Conservation (phyloP, 495 filamentous ascomycete species). For the Penicillium arizonense region DNA sequence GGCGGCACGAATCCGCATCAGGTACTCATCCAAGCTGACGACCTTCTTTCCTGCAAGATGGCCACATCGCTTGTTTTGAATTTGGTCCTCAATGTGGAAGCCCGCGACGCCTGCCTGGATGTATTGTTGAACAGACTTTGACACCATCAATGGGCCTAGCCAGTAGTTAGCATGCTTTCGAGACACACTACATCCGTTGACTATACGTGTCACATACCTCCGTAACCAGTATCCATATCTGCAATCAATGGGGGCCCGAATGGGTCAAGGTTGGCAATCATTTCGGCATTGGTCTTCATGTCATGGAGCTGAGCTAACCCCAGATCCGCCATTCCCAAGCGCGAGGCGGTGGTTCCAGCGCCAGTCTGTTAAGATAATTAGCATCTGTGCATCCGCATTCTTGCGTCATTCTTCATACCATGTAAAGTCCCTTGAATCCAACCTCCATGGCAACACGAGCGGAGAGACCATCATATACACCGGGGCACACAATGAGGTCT, state of each 20-base stretch:
- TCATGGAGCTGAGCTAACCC: constrained; percentile 64
- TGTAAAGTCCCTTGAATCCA: constrained; percentile 64
- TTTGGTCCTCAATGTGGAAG: constrained; percentile 72
- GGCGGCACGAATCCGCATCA: constrained; percentile 55
- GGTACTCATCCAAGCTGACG: constrained; percentile 50
- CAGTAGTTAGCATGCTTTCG: neutral
- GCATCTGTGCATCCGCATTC: neutral
- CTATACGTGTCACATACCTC: constrained; percentile 36
- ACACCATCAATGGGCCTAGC: constrained; percentile 59
- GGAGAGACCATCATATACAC: constrained; percentile 68
- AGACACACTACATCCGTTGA: neutral
- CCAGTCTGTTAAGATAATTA: constrained; percentile 51
- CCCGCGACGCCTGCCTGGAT: constrained; percentile 67
- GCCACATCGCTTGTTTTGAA: constrained; percentile 64
- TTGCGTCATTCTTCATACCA: constrained; percentile 45
- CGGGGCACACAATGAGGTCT: constrained; percentile 55
- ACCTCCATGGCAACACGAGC: constrained; percentile 61
- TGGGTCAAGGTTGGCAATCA: constrained; percentile 63
- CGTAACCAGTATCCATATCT: constrained; percentile 69
- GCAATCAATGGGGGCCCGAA: constrained; percentile 60
- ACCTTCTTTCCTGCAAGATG: constrained; percentile 62
- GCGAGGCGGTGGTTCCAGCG: constrained; percentile 63
- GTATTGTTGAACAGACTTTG: constrained; percentile 63
- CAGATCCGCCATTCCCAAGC: constrained; percentile 64
- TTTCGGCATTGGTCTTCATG: constrained; percentile 63